Evolutionary conservation across 2,329 filamentous ascomycete genomes (phyloP), one percentile per base, ranked within the genome.

Genomic region (Penicillium sp.): DNA sequence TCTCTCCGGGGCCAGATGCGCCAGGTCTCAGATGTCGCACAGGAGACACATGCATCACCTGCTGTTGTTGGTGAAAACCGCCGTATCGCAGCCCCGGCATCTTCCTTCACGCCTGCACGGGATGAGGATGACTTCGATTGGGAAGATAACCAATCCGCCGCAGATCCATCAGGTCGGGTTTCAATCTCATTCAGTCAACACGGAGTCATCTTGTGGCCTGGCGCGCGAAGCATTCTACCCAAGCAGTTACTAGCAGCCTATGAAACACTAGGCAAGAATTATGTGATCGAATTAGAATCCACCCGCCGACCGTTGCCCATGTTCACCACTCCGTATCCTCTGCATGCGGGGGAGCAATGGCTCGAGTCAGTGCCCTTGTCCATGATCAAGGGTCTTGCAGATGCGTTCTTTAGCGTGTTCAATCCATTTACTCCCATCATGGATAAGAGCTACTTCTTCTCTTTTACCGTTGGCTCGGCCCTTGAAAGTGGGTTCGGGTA

Each of bases 371-470:
- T 83, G 3, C 77, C 78, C 8, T 64, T 82, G 29, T 74, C 78
- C 0, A 74, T 79, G 40, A 73, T 82, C 51, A 81, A 79, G 57
- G 79, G 79, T 0, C 71, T 83, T n/a, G 76, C 78, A 8, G 78
- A 82, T 67, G 78, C 78, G 0, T 83, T 81, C 56, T 83, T 83
- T 62, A 72, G 77, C n/a, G 79, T 81, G 0, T 82, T 82, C 59
- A 80, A 82, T 60, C 79, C 79, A 0, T 80, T 75, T 26, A 81
- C 77, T 15, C 81, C 81, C 0, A 75, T 82, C 22, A 75, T 83
- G 49, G 81, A 83, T 58, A 79, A 80, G 54, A 75, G 75, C 18
- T 76, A 80, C 52, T 83, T 81, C 63, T 79, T 79, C 60, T 74
- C 79, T 1, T 79, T 74, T 57, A 82, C 79, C 0, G 73, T 83